These are phyloP conservation scores for Diplotaxis tenuifolia DNA, from an alignment of 345 rosid genomes.

Conservation along the genomic window DNA sequence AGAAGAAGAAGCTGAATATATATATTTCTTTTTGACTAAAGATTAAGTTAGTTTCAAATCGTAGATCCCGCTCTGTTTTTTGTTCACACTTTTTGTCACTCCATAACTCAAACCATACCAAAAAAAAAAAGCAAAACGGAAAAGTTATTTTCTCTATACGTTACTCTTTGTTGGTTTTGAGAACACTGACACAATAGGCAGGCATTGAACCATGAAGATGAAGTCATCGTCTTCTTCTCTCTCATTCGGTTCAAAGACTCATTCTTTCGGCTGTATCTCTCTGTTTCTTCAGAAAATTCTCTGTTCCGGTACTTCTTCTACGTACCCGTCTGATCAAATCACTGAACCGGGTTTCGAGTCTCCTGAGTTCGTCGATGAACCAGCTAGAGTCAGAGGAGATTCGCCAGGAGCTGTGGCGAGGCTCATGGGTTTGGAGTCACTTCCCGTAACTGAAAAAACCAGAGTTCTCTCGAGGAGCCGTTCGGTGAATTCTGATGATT, in stretches of 20 bases:
- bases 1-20: not conserved
- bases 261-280: constrained; percentile 45
- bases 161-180: constrained; percentile 31
- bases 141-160: constrained; percentile 21
- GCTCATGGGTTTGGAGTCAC: constrained; percentile 73
- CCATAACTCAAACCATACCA: constrained; percentile 10
- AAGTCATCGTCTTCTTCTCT: constrained; percentile 44
- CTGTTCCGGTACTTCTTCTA: constrained; percentile 52
- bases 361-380: constrained; percentile 9
- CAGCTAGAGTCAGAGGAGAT: constrained; percentile 3
- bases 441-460: constrained; percentile 18
- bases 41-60: constrained; percentile 45
- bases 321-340: constrained; percentile 56
- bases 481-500: constrained; percentile 47
- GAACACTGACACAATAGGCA: constrained; percentile 22
- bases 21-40: constrained; percentile 1
- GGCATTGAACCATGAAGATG: constrained; percentile 41
- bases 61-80: constrained; percentile 46
- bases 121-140: not conserved
- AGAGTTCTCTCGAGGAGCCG: constrained; percentile 46
- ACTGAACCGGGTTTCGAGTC: constrained; percentile 32
- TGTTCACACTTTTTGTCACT: constrained; percentile 10
- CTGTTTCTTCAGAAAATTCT: constrained; percentile 56
- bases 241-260: constrained; percentile 39
- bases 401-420: constrained; percentile 68